These are phyloP conservation scores for Candida cerambycidarum DNA, from an alignment of 805 yeast species.

Conservation along the genomic window DNA sequence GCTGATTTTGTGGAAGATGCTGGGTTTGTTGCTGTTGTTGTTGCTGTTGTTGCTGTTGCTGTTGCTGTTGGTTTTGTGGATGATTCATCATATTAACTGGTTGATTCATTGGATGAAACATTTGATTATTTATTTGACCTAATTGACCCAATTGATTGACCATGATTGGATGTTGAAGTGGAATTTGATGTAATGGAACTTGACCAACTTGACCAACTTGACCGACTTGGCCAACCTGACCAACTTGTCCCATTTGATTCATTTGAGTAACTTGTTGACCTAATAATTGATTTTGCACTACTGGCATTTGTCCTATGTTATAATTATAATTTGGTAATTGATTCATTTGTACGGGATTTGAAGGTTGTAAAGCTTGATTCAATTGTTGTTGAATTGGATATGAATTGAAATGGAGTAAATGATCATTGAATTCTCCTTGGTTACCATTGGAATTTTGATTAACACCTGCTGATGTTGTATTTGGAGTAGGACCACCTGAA, in stretches of 20 bases:
- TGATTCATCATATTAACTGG: conserved; percentile 7
- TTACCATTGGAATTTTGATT: not conserved
- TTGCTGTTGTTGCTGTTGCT: conserved; percentile 1
- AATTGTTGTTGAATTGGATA: conserved; percentile 16
- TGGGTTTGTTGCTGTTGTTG: conserved; percentile 2
- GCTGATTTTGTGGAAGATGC: not conserved
- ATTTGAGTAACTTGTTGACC: conserved; percentile 8
- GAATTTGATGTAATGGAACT: conserved; percentile 11
- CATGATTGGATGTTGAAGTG: conserved; percentile 11
- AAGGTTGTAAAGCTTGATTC: conserved; percentile 17
- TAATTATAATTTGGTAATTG: conserved; percentile 24
- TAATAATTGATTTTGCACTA: conserved; percentile 10
- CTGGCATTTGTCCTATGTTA: conserved; percentile 18
- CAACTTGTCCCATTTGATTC: conserved; percentile 6
- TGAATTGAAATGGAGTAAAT: conserved; percentile 9
- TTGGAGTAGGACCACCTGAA: not conserved
- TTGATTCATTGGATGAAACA: conserved; percentile 10
- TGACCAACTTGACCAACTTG: conserved; percentile 3
- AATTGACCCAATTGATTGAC: conserved; percentile 9
- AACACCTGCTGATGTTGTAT: not conserved
- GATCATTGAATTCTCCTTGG: conserved; percentile 7
- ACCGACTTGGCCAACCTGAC: conserved; percentile 2
- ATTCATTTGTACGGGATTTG: conserved; percentile 17
- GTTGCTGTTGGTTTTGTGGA: conserved; percentile 5
- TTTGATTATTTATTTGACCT: conserved; percentile 8